Evolutionary conservation across 1,284 basidiomycete genomes (phyloP).

Genomic region (Phellopilus nigrolimitatus): DNA sequence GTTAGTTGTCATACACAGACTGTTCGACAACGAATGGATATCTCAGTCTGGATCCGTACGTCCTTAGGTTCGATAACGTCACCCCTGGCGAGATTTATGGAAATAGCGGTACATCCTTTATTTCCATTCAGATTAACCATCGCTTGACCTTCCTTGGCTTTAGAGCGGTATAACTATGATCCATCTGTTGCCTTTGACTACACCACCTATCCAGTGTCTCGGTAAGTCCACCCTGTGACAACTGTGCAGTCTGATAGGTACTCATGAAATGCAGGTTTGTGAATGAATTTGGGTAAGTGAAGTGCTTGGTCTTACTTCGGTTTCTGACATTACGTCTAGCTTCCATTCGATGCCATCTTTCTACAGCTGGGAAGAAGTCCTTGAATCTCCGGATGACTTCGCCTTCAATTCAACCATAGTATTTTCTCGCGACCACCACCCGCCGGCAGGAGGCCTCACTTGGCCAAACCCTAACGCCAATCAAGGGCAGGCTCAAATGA

Average conservation of each 20-base stretch:
- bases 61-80: constrained; percentile 47
- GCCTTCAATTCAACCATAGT: constrained; percentile 58
- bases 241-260: neutral
- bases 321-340: constrained; percentile 27
- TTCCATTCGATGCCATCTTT: constrained; percentile 66
- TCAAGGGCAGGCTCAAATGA: constrained; percentile 53
- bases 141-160: neutral
- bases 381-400: constrained; percentile 46
- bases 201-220: constrained; percentile 48
- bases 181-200: constrained; percentile 51
- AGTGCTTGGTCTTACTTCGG: neutral
- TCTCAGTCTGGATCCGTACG: constrained; percentile 51
- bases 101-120: constrained; percentile 39
- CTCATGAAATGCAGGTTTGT: constrained; percentile 39
- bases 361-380: constrained; percentile 57
- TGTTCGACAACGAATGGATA: constrained; percentile 59
- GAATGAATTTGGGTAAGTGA: constrained; percentile 53
- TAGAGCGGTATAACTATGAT: constrained; percentile 57
- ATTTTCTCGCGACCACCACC: constrained; percentile 55
- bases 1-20: constrained; percentile 54
- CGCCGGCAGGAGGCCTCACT: constrained; percentile 47
- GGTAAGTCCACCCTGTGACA: constrained; percentile 27
- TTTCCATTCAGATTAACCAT: neutral
- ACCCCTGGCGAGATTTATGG: constrained; percentile 53
- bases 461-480: constrained; percentile 57